These are phyloP conservation scores for Cylindrodendrum hubeiense DNA, from an alignment of 2,329 filamentous ascomycete species.

Conservation along the genomic window DNA sequence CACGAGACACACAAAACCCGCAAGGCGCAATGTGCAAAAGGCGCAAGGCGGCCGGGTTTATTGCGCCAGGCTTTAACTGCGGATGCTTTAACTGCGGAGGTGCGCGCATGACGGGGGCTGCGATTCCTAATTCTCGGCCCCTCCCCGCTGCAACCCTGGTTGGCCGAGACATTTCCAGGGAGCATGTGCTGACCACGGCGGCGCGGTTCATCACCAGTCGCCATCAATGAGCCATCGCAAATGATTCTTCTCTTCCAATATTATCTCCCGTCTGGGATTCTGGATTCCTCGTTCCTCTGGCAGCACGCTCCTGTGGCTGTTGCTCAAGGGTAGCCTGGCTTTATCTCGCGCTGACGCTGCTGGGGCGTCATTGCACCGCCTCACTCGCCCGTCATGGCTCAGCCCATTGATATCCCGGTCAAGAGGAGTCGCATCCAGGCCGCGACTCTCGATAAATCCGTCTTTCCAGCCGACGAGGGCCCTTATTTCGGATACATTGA, in stretches of 20 bases:
- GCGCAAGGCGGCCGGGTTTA: neutral
- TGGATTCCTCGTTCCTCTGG: constrained; percentile 20
- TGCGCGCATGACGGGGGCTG: constrained; percentile 16
- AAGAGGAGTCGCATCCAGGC: constrained; percentile 23
- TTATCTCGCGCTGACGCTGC: neutral
- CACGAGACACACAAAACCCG: constrained; percentile 18
- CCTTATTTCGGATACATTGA: constrained; percentile 43
- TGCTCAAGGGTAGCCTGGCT: constrained; percentile 4
- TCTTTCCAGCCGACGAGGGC: constrained; percentile 37
- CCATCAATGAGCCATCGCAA: constrained; percentile 2
- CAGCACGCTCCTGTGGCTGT: constrained; percentile 8
- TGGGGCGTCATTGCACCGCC: neutral
- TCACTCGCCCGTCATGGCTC: constrained; percentile 33
- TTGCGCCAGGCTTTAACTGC: neutral
- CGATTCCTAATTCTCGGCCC: constrained; percentile 29
- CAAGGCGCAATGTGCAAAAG: neutral
- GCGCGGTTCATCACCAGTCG: neutral
- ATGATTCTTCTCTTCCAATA: neutral
- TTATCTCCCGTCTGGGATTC: neutral
- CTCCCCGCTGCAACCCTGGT: constrained; percentile 14
- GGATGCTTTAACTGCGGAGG: neutral
- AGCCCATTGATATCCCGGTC: constrained; percentile 42
- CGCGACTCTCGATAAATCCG: constrained; percentile 5
- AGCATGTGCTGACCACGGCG: neutral
- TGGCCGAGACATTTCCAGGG: neutral